Percentiles rank a stretch among this genome's conserved stretches.
phyloP scores from a whole-genome alignment of 2,329 filamentous ascomycete species.

The Ophiostoma populinum region DNA sequence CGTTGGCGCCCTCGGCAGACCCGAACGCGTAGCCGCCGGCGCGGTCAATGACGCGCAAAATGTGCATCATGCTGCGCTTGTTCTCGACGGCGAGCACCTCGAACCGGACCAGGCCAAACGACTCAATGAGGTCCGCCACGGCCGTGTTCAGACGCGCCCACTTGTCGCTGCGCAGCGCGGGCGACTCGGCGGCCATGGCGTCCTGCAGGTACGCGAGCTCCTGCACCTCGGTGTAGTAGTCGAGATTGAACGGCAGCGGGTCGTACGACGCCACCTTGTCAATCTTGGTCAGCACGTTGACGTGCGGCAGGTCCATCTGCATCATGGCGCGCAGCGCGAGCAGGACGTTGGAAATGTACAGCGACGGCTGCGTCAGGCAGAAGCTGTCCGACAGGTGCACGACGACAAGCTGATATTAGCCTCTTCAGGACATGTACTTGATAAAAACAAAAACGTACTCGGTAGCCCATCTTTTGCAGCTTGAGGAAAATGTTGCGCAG shows the following conservation, averaged over 20 bases:
- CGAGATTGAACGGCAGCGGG: slow-evolving; percentile 81
- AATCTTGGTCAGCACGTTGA: slow-evolving; percentile 96
- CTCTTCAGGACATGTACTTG: background rate
- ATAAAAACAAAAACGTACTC: slow-evolving; percentile 39
- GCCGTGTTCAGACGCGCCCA: slow-evolving; percentile 75
- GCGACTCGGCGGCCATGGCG: slow-evolving; percentile 61
- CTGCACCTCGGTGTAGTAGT: slow-evolving; percentile 95
- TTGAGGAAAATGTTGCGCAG: slow-evolving; percentile 81
- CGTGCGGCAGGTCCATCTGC: slow-evolving; percentile 88
- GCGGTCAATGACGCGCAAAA: slow-evolving; percentile 77
- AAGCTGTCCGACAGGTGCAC: slow-evolving; percentile 90
- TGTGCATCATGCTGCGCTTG: slow-evolving; percentile 88
- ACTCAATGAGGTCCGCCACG: slow-evolving; percentile 71
- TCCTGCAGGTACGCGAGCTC: slow-evolving; percentile 75
- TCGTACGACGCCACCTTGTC: slow-evolving; percentile 81
- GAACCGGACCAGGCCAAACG: slow-evolving; percentile 78
- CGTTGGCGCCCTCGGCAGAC: slow-evolving; percentile 76
- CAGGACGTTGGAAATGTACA: slow-evolving; percentile 88
- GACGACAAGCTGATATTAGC: slow-evolving; percentile 55
- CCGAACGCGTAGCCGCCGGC: slow-evolving; percentile 90
- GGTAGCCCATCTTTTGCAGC: slow-evolving; percentile 79
- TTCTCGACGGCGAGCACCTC: slow-evolving; percentile 93
- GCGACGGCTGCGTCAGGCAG: slow-evolving; percentile 77
- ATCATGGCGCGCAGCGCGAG: slow-evolving; percentile 92
- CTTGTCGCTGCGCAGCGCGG: slow-evolving; percentile 51